Base-by-base conservation (phyloP, 2,329 filamentous ascomycete genomes). In the Neophaeococcomyces aloes region DNA sequence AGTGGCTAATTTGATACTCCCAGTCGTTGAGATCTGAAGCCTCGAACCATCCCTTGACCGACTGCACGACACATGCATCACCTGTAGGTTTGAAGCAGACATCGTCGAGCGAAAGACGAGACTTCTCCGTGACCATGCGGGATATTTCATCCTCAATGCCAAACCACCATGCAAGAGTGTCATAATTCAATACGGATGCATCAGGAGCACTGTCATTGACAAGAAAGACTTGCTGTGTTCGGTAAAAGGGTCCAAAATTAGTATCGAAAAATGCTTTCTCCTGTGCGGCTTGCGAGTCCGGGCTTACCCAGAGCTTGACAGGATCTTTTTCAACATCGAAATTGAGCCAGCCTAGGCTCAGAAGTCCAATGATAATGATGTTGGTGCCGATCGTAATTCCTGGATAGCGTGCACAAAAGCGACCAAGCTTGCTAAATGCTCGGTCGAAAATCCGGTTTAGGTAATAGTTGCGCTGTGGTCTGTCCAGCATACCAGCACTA, bases 211-310 rank as follows among this genome's bases (percentile, higher is more conserved):
- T 61, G 53, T 95, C 88, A 51, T 96, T 98, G 49, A 96, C 86
- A 11, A 98, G 64, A 61, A 98, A 98, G 1, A 81, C 78, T 64
- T 98, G 91, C 61, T 98, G 85, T 0, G 88, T 83, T 31, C 91
- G 83, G 65, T 91, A 98, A 59, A 98, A 98, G 0, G 89, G 87
- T 0, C 91, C 93, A 60, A 98, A 98, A 55, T 86, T 87, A 29
- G 76, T 62, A 59, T 98, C 93, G 52, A 96, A 98, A 60, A 93
- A 98, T 1, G 75, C 75, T 66, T 98, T 98, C 61, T 98, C 89
- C 59, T 86, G 76, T 0, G 91, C 91, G 15, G 93, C 89, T 38
- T 80, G 77, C 3, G 91, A 96, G 7, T 83, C 83, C 6, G 91
- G 91, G 56, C 89, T 88, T n/a, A 98, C 91, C 91, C 91, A 98